Conservation (phyloP, 2,329 filamentous ascomycete genomes). For the Neophaeococcomyces aloes region DNA sequence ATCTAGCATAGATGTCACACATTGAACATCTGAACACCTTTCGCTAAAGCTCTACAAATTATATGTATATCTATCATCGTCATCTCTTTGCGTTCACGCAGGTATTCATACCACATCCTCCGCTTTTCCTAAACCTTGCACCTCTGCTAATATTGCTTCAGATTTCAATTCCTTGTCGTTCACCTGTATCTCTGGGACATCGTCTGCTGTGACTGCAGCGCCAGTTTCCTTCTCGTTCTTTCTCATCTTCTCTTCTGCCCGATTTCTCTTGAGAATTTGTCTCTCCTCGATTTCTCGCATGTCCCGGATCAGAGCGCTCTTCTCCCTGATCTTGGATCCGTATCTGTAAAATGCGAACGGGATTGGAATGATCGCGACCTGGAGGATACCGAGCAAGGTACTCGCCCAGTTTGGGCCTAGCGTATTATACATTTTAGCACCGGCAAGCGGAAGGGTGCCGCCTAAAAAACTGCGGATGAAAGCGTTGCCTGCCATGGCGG, state of each 20-base stretch:
- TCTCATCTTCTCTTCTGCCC: constrained; percentile 23
- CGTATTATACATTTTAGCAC: constrained; percentile 54
- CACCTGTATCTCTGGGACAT: background rate
- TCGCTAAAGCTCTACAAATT: too few relatives aligned
- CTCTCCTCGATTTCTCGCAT: constrained; percentile 46
- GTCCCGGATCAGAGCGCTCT: constrained; percentile 45
- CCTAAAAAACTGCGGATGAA: constrained; percentile 63
- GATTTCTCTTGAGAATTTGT: constrained; percentile 32
- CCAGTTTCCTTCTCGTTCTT: background rate
- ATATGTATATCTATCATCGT: too few relatives aligned
- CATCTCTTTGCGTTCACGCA: too few relatives aligned
- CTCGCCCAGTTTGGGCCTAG: constrained; percentile 70
- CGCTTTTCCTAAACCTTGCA: too few relatives aligned
- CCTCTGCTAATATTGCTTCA: too few relatives aligned
- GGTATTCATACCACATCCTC: too few relatives aligned
- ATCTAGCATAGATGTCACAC: too few relatives aligned
- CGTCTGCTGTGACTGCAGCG: background rate
- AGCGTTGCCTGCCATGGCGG: constrained; percentile 67
- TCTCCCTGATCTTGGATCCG: constrained; percentile 46
- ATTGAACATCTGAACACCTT: too few relatives aligned
- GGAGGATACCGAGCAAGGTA: constrained; percentile 62
- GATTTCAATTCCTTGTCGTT: too few relatives aligned
- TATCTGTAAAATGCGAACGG: constrained; percentile 66
- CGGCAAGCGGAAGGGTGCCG: constrained; percentile 68
- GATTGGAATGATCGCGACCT: constrained; percentile 65